Evolutionary conservation across 2,329 filamentous ascomycete genomes (phyloP), one percentile per base, ranked within the genome.

Genomic region (Sporothrix luriei): DNA sequence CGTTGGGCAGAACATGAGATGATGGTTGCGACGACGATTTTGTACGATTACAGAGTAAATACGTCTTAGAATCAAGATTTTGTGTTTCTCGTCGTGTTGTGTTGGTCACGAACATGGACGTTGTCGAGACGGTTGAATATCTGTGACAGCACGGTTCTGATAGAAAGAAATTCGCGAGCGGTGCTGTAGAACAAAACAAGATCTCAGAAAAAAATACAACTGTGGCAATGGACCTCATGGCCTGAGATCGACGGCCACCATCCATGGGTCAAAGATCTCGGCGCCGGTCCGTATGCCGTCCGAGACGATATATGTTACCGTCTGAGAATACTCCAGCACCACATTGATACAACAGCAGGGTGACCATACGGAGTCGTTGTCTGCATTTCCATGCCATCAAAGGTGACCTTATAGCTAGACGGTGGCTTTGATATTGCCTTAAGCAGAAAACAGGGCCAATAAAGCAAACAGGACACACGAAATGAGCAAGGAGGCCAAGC

Each of bases 401-500:
- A 43, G 11, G 54, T 7, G 21, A 40, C 1, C 2, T 16, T 57
- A 43, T 38, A 7, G 14, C 29, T 1, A 33, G 26, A 33, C 14
- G 29, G 2, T 57, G 26, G 26, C 6, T 16, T 43, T 16, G 40
- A 43, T 11, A 3, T 13, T 43, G 40, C 1, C 40, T 43, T 2
- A 16, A 14, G 2, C 29, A 48, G 3, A 21, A 48, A 29, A 29
- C 59, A 66, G 19, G n/a, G 24, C 43, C 24, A 65, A 40, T 38
- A 48, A 29, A 64, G 48, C 0, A 19, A 11, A 51, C 38, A 64
- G 40, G 19, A 49, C 26, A 54, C 29, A 48, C 64, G 64, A 66
- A 26, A 66, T 66, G 64, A 66, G 29, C 46, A 65, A 33, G 7
- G 38, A 54, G 48, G 6, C 61, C 48, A 54, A 54, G 48, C 48